Base-by-base conservation (phyloP, 768 basidiomycete species). In the Sporobolomyces roseus region DNA sequence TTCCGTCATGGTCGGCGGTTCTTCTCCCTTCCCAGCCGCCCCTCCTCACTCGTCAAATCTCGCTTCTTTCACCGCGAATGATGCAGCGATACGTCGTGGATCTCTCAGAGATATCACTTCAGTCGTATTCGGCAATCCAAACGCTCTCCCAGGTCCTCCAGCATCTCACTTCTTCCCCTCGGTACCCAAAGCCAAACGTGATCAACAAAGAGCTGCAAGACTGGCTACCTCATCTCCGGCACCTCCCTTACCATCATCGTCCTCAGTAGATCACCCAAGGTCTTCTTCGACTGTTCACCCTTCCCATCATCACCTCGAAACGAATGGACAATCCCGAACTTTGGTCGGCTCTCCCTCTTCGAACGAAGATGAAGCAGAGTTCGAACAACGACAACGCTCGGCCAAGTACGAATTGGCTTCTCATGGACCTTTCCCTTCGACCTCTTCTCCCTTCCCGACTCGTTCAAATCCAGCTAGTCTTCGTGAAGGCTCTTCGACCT, bases 161-260 rank as follows among this genome's bases (percentile, higher is more conserved):
- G 29, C 35, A 9, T 19, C 54, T 7, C 62, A 54, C 62, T 63
- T 63, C 62, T 68, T 68, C 36, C 67, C 67, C 51, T 63, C 62
- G 0, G 62, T 68, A 5, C 35, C 67, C 32, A 58, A 59, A 32
- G 55, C 50, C 0, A 36, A 60, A 23, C 62, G 67, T 23, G 67
- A 68, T 9, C 43, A 52, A 30, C 48, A 56, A 23, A 48, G 56
- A 1, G 33, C 33, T 8, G 62, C 51, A 4, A 27, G 67, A 2
- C 61, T 63, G n/a, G 50, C 49, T 4, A 17, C 55, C 48, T 30
- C 58, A 9, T 13, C 2, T 49, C 10, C 30, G 45, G 2, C 45
- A 13, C 29, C 4, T 60, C 29, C n/a, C 58, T 13, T 30, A 33
- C 30, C 21, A 46, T 13, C 45, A 13, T 46, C 45, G 23, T 13